These are phyloP conservation scores for Pyrus bretschneideri DNA, from an alignment of 306 rosid genomes.

Conservation along the genomic window DNA sequence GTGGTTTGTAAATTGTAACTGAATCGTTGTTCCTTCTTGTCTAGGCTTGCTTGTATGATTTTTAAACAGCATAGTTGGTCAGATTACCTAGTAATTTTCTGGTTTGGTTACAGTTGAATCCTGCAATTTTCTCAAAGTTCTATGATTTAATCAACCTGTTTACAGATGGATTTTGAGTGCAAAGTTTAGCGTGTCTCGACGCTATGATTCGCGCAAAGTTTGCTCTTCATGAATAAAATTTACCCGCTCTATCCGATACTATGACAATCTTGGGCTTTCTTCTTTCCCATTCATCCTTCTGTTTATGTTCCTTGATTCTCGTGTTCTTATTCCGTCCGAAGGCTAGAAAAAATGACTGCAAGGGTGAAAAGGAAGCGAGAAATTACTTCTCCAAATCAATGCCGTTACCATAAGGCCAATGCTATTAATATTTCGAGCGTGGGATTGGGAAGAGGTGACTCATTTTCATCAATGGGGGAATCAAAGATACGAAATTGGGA, in stretches of 20 bases:
- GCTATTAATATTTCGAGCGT: background rate
- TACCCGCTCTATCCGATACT: too few relatives aligned
- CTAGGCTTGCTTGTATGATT: slow-evolving; percentile 1
- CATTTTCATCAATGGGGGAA: background rate
- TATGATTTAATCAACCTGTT: background rate
- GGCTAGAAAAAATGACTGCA: too few relatives aligned
- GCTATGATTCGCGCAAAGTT: background rate
- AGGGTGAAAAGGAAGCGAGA: too few relatives aligned
- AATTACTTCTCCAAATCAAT: too few relatives aligned
- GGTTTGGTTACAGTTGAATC: background rate
- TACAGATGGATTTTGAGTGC: background rate
- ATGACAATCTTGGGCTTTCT: too few relatives aligned
- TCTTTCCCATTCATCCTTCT: too few relatives aligned
- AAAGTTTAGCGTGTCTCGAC: background rate
- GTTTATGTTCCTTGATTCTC: background rate
- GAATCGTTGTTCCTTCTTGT: background rate
- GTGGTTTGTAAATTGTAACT: slow-evolving; percentile 42
- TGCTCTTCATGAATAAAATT: too few relatives aligned
- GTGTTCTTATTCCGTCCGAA: too few relatives aligned
- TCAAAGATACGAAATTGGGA: too few relatives aligned
- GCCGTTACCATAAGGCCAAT: too few relatives aligned
- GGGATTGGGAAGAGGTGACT: background rate
- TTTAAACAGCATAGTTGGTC: slow-evolving; percentile 2
- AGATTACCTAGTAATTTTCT: background rate
- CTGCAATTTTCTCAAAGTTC: background rate